A percentile compares a stretch with the other conserved stretches of the same genome.
These are phyloP conservation scores for Termitomyces sp. DNA, from an alignment of 768 basidiomycete species.

Conservation along the genomic window DNA sequence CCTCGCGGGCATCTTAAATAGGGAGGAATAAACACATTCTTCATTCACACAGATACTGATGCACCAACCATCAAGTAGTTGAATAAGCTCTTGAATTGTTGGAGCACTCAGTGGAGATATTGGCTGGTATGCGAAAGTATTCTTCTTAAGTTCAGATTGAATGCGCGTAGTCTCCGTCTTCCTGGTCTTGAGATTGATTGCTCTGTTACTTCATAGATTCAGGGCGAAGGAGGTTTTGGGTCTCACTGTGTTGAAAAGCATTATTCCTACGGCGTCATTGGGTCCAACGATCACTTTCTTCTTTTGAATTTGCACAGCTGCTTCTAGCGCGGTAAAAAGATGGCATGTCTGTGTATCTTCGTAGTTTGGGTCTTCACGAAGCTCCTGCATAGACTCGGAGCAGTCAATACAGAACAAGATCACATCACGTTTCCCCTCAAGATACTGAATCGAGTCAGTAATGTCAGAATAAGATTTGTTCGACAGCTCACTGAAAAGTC, in stretches of 20 bases:
- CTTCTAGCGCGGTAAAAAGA: constrained; percentile 74
- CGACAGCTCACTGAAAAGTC: constrained; percentile 50
- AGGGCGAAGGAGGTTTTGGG: constrained; percentile 1
- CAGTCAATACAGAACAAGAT: constrained; percentile 96
- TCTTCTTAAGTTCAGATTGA: constrained; percentile 62
- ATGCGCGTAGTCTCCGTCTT: constrained; percentile 26
- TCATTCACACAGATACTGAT: not conserved
- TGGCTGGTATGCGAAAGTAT: constrained; percentile 70
- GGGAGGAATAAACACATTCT: not conserved
- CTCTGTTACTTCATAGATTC: not conserved
- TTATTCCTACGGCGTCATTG: constrained; percentile 84
- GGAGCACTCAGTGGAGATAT: constrained; percentile 77
- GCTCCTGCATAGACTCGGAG: constrained; percentile 82
- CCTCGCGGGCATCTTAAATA: constrained; percentile 57
- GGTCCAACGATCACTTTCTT: constrained; percentile 87
- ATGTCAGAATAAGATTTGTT: not conserved
- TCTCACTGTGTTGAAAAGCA: constrained; percentile 91
- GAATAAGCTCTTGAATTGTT: constrained; percentile 74
- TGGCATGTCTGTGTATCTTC: constrained; percentile 72
- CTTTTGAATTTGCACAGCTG: constrained; percentile 85
- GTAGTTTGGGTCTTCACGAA: constrained; percentile 60
- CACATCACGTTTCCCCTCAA: constrained; percentile 78
- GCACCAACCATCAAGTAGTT: constrained; percentile 69
- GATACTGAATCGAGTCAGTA: constrained; percentile 38
- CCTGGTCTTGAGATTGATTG: constrained; percentile 31